These are phyloP conservation scores for Paxillus involutus DNA, from an alignment of 768 basidiomycete genomes.

Conservation along the genomic window DNA sequence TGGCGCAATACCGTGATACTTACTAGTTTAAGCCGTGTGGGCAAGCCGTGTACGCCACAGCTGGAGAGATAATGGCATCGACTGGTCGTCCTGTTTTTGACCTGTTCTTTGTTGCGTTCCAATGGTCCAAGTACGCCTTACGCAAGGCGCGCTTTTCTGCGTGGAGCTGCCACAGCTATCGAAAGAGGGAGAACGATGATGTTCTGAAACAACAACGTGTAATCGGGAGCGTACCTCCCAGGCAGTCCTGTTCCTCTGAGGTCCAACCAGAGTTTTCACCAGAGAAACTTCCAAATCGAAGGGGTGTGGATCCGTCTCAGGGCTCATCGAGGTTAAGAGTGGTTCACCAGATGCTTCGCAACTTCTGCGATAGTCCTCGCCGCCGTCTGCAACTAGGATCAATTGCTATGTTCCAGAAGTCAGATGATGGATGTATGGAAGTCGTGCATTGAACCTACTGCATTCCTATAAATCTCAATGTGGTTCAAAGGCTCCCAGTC, in stretches of 20 bases:
- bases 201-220: not conserved
- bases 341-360: slow-evolving; percentile 46
- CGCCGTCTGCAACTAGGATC: slow-evolving; percentile 42
- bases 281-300: slow-evolving; percentile 46
- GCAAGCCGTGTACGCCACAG: slow-evolving; percentile 40
- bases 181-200: not conserved
- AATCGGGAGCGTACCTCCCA: slow-evolving; percentile 37
- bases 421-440: not conserved
- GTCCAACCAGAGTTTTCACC: slow-evolving; percentile 45
- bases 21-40: slow-evolving; percentile 46
- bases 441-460: slow-evolving; percentile 10
- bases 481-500: slow-evolving; percentile 69
- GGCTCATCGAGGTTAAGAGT: slow-evolving; percentile 37
- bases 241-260: slow-evolving; percentile 37
- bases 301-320: slow-evolving; percentile 29
- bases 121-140: slow-evolving; percentile 48
- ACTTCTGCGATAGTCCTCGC: slow-evolving; percentile 34
- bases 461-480: slow-evolving; percentile 28
- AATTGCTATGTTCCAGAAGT: slow-evolving; percentile 26
- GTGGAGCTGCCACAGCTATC: slow-evolving; percentile 48
- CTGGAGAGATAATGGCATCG: slow-evolving; percentile 52
- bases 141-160: slow-evolving; percentile 38
- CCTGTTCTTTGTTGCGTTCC: slow-evolving; percentile 41
- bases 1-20: slow-evolving; percentile 6
- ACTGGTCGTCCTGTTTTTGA: slow-evolving; percentile 52